Conservation (phyloP, 345 rosid genomes). For the Lenwebbia sp. region DNA sequence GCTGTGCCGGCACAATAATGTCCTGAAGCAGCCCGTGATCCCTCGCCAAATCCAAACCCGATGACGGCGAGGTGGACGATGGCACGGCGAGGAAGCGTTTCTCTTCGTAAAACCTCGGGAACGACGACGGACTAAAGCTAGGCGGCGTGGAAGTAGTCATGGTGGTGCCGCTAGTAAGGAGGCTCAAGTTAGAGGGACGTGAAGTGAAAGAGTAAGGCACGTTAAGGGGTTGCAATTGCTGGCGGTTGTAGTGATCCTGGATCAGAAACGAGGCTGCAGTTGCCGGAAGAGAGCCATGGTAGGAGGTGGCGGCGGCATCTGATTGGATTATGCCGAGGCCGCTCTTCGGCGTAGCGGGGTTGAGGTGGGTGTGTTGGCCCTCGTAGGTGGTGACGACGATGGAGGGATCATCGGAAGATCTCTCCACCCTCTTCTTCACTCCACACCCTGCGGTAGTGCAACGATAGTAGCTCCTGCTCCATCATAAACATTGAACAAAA, state of each 20-base stretch:
- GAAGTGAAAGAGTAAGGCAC: not conserved
- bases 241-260: constrained; percentile 7
- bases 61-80: not conserved
- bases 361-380: constrained; percentile 78
- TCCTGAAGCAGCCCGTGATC: constrained; percentile 94
- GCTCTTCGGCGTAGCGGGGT: constrained; percentile 70
- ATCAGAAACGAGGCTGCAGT: constrained; percentile 21
- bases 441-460: constrained; percentile 92
- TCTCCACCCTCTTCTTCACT: constrained; percentile 98
- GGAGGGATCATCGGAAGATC: constrained; percentile 72
- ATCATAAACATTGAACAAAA: not conserved
- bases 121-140: constrained; percentile 3
- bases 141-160: constrained; percentile 16
- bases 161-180: not conserved
- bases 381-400: constrained; percentile 92
- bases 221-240: constrained; percentile 17
- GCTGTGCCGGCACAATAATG: constrained; percentile 65
- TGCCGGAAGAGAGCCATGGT: not conserved
- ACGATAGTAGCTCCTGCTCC: constrained; percentile 91
- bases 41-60: constrained; percentile 18
- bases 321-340: constrained; percentile 24
- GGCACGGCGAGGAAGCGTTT: not conserved
- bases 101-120: constrained; percentile 13
- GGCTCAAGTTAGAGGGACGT: not conserved
- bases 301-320: constrained; percentile 3